phyloP scores from a whole-genome alignment of 179 eudicot species.

The Beta lomatogona region DNA sequence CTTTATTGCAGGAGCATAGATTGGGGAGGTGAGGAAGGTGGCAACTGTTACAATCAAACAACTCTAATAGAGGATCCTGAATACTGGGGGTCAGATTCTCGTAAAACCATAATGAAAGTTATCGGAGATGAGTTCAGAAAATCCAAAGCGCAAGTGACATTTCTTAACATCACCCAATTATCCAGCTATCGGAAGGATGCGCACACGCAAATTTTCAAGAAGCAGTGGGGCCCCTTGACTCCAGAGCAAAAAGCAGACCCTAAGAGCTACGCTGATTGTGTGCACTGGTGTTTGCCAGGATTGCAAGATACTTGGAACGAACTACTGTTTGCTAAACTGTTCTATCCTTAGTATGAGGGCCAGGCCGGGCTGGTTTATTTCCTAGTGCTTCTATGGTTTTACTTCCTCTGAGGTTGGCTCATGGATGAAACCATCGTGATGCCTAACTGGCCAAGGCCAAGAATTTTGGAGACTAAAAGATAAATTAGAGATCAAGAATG shows the following conservation, averaged over 20 bases:
- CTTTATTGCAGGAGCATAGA: slow-evolving; percentile 55
- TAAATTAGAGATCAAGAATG: not conserved
- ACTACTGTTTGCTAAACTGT: slow-evolving; percentile 70
- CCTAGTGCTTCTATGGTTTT: not conserved
- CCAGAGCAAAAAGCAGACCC: slow-evolving; percentile 74
- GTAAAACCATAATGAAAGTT: slow-evolving; percentile 69
- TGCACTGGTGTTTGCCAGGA: slow-evolving; percentile 92
- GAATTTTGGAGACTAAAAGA: slow-evolving; percentile 1
- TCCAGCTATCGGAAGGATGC: slow-evolving; percentile 78
- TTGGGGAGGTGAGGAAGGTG: slow-evolving; percentile 71
- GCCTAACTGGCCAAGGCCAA: not conserved
- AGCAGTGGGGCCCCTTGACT: slow-evolving; percentile 71
- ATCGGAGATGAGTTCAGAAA: slow-evolving; percentile 56
- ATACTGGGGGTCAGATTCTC: slow-evolving; percentile 74
- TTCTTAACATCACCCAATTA: slow-evolving; percentile 78
- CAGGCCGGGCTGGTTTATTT: not conserved
- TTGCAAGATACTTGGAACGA: slow-evolving; percentile 92
- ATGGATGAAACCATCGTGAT: slow-evolving; percentile 20
- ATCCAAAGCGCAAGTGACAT: slow-evolving; percentile 59
- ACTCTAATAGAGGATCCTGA: slow-evolving; percentile 56
- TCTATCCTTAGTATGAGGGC: slow-evolving; percentile 49
- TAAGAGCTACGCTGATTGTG: slow-evolving; percentile 77
- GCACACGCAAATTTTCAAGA: slow-evolving; percentile 86
- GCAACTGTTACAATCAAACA: slow-evolving; percentile 82
- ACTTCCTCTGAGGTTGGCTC: not conserved